These are phyloP conservation scores for Ophiostoma australiae DNA, from an alignment of 2,329 filamentous ascomycete species.

Conservation along the genomic window DNA sequence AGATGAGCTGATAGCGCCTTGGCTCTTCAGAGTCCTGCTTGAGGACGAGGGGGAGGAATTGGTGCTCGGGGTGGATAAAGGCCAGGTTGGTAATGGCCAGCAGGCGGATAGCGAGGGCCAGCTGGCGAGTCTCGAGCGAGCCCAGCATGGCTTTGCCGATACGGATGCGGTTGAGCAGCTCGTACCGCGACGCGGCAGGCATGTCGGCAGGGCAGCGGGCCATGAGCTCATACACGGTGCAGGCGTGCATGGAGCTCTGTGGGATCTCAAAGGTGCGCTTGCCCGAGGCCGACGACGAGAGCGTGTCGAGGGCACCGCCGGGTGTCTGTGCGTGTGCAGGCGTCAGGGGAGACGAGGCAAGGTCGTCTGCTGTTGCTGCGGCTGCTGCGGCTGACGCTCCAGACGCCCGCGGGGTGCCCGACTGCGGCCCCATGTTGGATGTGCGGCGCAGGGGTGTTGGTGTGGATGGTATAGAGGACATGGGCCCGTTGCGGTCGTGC, in stretches of 20 bases:
- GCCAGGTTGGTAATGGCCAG: slow-evolving; percentile 86
- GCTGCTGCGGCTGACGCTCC: slow-evolving; percentile 36
- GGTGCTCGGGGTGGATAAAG: slow-evolving; percentile 76
- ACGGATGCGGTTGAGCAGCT: slow-evolving; percentile 76
- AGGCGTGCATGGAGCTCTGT: slow-evolving; percentile 48
- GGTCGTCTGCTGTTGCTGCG: slow-evolving; percentile 38
- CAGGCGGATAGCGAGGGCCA: slow-evolving; percentile 73
- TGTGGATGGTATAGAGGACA: slow-evolving; percentile 55
- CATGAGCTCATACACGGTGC: slow-evolving; percentile 54
- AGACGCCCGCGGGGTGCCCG: not conserved
- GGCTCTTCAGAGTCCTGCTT: slow-evolving; percentile 87
- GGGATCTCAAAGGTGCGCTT: slow-evolving; percentile 63
- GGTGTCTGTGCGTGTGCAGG: slow-evolving; percentile 37
- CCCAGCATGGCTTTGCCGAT: slow-evolving; percentile 73
- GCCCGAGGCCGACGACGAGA: slow-evolving; percentile 40
- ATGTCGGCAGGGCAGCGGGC: slow-evolving; percentile 57
- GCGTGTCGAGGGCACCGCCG: slow-evolving; percentile 33
- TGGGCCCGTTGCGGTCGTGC: slow-evolving; percentile 21
- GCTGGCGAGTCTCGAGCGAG: slow-evolving; percentile 62
- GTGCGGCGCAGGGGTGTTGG: slow-evolving; percentile 71
- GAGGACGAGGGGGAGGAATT: slow-evolving; percentile 81
- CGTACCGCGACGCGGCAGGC: slow-evolving; percentile 70
- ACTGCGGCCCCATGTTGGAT: slow-evolving; percentile 48
- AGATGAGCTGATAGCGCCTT: slow-evolving; percentile 79
- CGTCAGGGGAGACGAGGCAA: slow-evolving; percentile 43